These are phyloP conservation scores for Wallacemonas sp. DNA, from an alignment of 208 protist species.

Conservation along the genomic window DNA sequence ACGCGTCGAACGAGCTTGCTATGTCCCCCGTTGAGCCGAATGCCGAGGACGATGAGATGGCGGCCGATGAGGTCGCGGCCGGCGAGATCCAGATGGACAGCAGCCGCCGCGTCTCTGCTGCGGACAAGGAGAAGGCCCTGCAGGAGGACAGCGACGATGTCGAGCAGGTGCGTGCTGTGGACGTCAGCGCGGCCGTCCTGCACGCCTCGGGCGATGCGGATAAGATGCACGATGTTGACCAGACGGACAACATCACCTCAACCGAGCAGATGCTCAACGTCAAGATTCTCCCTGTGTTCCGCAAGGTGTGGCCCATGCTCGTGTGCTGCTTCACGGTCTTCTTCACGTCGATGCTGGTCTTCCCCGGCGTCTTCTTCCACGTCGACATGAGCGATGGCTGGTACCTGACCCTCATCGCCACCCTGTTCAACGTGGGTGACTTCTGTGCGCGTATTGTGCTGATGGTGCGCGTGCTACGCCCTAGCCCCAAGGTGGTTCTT, in stretches of 20 bases:
- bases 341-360: constrained; percentile 62
- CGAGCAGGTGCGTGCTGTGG: constrained; percentile 37
- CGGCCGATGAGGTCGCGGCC: not conserved
- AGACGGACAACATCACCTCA: constrained; percentile 54
- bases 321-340: constrained; percentile 62
- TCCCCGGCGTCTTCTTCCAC: constrained; percentile 70
- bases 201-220: constrained; percentile 48
- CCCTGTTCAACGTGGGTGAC: constrained; percentile 71
- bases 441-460: constrained; percentile 47
- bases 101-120: constrained; percentile 1
- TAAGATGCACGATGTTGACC: constrained; percentile 52
- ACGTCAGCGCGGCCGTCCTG: constrained; percentile 36
- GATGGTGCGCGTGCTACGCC: constrained; percentile 40
- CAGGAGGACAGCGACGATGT: constrained; percentile 23
- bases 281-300: constrained; percentile 39
- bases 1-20: not conserved
- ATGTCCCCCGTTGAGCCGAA: constrained; percentile 17
- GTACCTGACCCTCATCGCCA: constrained; percentile 62
- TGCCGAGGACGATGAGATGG: constrained; percentile 6
- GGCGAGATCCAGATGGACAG: constrained; percentile 9
- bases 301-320: constrained; percentile 72
- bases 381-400: constrained; percentile 38
- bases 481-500: constrained; percentile 50
- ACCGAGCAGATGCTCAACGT: constrained; percentile 65
- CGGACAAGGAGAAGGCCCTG: constrained; percentile 21